Conservation (phyloP, 169 alveolate genomes). For the Toxoplasma gondii region DNA sequence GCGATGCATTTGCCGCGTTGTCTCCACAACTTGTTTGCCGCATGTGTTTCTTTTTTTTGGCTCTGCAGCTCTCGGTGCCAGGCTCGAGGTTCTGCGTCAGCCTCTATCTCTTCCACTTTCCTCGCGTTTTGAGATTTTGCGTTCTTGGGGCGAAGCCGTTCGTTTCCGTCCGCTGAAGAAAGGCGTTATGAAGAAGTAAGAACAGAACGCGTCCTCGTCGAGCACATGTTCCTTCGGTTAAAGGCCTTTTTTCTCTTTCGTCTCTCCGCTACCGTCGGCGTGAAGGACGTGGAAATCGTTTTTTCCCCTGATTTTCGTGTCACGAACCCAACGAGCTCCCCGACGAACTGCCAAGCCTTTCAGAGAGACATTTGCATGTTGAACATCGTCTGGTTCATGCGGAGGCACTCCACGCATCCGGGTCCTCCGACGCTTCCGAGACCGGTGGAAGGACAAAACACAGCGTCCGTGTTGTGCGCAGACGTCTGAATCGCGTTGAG, state of each 20-base stretch:
- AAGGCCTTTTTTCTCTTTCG: neutral
- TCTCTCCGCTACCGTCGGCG: neutral
- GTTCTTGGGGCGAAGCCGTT: neutral
- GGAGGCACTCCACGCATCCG: too few species aligned
- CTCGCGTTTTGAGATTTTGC: neutral
- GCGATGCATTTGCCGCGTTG: neutral
- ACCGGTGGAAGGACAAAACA: too few species aligned
- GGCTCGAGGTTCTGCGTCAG: neutral
- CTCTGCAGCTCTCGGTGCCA: neutral
- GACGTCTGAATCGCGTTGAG: too few species aligned
- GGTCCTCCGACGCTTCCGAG: too few species aligned
- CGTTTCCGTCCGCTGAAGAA: neutral
- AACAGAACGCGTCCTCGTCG: neutral
- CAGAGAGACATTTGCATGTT: too few species aligned
- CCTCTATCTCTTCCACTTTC: neutral
- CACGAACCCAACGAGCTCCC: too few species aligned
- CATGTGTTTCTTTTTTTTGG: neutral
- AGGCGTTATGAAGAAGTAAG: conserved; percentile 6
- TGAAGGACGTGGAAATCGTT: too few species aligned
- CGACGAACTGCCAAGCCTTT: too few species aligned
- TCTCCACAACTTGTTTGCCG: neutral
- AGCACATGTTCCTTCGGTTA: neutral
- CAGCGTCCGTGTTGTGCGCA: too few species aligned
- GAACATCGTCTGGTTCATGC: too few species aligned
- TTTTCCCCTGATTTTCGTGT: too few species aligned